A percentile compares a stretch with the other conserved stretches of the same genome.
These are phyloP conservation scores for Breviolum minutum DNA, from an alignment of 73 alveolate genomes.

Conservation along the genomic window DNA sequence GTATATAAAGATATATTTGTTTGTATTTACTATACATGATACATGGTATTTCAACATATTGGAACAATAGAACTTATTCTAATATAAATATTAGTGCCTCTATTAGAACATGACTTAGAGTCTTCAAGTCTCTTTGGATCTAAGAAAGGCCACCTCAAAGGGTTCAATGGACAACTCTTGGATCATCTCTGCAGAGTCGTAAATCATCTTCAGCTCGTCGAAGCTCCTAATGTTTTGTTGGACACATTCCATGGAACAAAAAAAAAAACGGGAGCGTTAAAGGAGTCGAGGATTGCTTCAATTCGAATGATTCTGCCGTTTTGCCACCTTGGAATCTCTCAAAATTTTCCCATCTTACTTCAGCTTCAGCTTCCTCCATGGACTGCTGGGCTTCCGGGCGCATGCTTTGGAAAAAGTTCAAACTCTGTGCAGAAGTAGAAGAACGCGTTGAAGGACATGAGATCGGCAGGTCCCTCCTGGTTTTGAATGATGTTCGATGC, in stretches of 20 bases:
- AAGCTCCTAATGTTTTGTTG: constrained; percentile 23
- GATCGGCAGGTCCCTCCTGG: constrained; percentile 68
- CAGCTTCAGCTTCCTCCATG: background rate
- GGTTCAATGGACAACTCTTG: constrained; percentile 10
- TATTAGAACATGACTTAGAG: too few relatives aligned
- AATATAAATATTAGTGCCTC: too few relatives aligned
- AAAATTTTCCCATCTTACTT: too few relatives aligned
- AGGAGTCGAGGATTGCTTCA: background rate
- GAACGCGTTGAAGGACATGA: constrained; percentile 92
- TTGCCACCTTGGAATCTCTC: background rate
- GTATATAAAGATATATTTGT: too few relatives aligned
- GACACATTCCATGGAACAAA: background rate
- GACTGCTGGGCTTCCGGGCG: constrained; percentile 25
- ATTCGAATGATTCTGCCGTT: background rate
- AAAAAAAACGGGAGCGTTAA: background rate
- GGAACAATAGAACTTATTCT: too few relatives aligned
- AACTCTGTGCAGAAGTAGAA: constrained; percentile 76
- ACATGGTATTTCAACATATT: too few relatives aligned
- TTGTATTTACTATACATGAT: too few relatives aligned
- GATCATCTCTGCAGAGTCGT: constrained; percentile 78
- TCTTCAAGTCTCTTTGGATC: too few relatives aligned
- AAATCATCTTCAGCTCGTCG: constrained; percentile 78
- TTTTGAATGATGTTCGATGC: background rate
- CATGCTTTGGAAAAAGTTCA: constrained; percentile 85
- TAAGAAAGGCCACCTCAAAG: background rate